phyloP scores from a whole-genome alignment of 768 basidiomycete species.

The Strobilomyces echinocephalus region DNA sequence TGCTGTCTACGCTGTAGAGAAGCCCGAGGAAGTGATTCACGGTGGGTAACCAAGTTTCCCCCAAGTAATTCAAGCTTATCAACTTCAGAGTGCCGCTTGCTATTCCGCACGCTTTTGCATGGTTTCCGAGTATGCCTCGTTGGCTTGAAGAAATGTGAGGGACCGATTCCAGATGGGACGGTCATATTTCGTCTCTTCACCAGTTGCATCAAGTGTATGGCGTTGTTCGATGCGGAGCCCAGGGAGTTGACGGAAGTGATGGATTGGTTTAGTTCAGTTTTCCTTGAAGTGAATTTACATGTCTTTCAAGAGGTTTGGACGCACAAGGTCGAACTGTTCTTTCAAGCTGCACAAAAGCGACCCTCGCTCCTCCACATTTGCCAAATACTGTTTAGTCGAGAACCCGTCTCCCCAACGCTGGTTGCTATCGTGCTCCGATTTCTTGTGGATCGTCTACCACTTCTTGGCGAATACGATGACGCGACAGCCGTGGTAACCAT shows the following conservation, averaged over 20 bases:
- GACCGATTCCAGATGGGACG: conserved; percentile 77
- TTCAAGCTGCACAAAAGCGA: conserved; percentile 72
- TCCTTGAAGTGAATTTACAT: conserved; percentile 81
- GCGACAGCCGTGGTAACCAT: conserved; percentile 79
- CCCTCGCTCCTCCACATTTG: conserved; percentile 78
- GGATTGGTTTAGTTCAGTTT: conserved; percentile 72
- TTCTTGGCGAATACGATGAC: conserved; percentile 83
- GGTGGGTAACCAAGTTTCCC: conserved; percentile 44
- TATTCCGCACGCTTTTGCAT: conserved; percentile 85
- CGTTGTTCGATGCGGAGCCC: conserved; percentile 70
- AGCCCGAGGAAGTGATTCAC: conserved; percentile 73
- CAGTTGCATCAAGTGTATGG: conserved; percentile 78
- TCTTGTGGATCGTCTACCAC: conserved; percentile 74
- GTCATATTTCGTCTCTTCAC: conserved; percentile 85
- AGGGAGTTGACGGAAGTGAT: conserved; percentile 73
- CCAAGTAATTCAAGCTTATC: conserved; percentile 5
- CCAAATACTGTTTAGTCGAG: conserved; percentile 76
- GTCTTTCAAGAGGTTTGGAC: conserved; percentile 98
- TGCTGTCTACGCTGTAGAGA: conserved; percentile 73
- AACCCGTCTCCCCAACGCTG: conserved; percentile 71
- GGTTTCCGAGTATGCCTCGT: conserved; percentile 78
- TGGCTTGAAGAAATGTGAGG: conserved; percentile 75
- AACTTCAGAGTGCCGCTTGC: conserved; percentile 67
- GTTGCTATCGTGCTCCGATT: conserved; percentile 86
- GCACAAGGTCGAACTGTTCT: conserved; percentile 86